phyloP scores from a whole-genome alignment of 2,329 filamentous ascomycete genomes.

The Ophiosphaerella korrae region DNA sequence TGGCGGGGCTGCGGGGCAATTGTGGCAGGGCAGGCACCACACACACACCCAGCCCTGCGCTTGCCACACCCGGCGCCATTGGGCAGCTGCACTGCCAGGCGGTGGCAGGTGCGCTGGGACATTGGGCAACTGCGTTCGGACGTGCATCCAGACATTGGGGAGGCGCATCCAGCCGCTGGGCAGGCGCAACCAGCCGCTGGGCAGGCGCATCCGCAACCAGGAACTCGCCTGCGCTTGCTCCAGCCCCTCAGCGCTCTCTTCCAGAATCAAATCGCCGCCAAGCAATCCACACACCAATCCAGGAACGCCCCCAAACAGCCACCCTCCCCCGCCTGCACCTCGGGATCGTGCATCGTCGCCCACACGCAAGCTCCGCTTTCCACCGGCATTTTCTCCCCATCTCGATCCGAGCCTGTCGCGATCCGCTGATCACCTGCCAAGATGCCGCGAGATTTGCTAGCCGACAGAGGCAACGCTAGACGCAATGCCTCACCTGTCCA shows the following conservation, averaged over 20 bases:
- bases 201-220: too few species aligned
- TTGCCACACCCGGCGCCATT: too few species aligned
- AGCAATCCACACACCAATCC: background rate
- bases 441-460: conserved; percentile 53
- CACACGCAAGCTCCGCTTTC: conserved; percentile 12
- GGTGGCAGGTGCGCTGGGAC: too few species aligned
- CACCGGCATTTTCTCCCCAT: conserved; percentile 8
- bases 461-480: conserved; percentile 42
- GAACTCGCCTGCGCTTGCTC: too few species aligned
- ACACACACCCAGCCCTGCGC: too few species aligned
- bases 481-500: conserved; percentile 46
- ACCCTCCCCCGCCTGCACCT: conserved; percentile 6
- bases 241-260: too few species aligned
- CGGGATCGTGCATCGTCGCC: conserved; percentile 9
- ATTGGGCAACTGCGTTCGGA: too few species aligned
- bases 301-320: conserved; percentile 22
- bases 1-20: conserved; percentile 13
- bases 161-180: too few species aligned
- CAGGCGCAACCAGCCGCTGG: too few species aligned
- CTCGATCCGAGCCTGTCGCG: conserved; percentile 4
- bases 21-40: background rate
- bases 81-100: too few species aligned
- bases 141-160: too few species aligned
- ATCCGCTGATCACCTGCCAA: conserved; percentile 14
- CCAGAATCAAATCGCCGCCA: too few species aligned